phyloP scores from a whole-genome alignment of 768 basidiomycete species.

The Boletus vinaceobasis region DNA sequence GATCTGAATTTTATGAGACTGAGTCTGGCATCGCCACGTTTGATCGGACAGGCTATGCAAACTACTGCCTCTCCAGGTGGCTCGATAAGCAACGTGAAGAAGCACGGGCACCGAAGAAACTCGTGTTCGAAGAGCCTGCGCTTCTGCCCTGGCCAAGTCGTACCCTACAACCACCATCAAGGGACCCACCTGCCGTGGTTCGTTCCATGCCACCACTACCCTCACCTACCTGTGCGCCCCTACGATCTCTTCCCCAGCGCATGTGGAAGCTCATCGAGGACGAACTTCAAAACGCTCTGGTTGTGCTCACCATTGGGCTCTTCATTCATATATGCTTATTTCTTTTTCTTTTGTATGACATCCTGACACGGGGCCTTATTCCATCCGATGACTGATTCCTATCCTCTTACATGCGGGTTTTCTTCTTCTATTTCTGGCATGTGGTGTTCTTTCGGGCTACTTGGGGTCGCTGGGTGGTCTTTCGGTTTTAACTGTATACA shows the following conservation, averaged over 20 bases:
- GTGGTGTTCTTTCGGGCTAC: constrained; percentile 8
- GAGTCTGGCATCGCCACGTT: constrained; percentile 27
- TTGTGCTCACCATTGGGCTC: constrained; percentile 23
- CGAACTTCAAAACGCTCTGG: constrained; percentile 29
- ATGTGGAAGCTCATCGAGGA: constrained; percentile 21
- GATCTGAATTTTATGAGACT: constrained; percentile 28
- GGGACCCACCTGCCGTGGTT: background rate
- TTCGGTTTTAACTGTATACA: background rate
- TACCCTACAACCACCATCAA: constrained; percentile 14
- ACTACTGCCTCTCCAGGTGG: constrained; percentile 25
- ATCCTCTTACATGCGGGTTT: background rate
- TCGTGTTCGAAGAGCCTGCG: constrained; percentile 21
- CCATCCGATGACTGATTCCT: constrained; percentile 25
- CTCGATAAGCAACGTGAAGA: constrained; percentile 28
- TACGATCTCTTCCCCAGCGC: constrained; percentile 11
- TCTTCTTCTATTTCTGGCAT: background rate
- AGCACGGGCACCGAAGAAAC: constrained; percentile 12
- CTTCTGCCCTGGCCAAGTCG: constrained; percentile 17
- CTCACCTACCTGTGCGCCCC: background rate
- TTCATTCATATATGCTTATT: constrained; percentile 27
- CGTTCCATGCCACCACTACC: background rate
- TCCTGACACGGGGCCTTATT: constrained; percentile 24
- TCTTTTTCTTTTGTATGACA: constrained; percentile 28
- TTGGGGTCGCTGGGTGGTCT: background rate
- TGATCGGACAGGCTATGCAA: constrained; percentile 24